Evolutionary conservation across 306 rosid genomes (phyloP).

Genomic region (Pyrus pyrifolia): DNA sequence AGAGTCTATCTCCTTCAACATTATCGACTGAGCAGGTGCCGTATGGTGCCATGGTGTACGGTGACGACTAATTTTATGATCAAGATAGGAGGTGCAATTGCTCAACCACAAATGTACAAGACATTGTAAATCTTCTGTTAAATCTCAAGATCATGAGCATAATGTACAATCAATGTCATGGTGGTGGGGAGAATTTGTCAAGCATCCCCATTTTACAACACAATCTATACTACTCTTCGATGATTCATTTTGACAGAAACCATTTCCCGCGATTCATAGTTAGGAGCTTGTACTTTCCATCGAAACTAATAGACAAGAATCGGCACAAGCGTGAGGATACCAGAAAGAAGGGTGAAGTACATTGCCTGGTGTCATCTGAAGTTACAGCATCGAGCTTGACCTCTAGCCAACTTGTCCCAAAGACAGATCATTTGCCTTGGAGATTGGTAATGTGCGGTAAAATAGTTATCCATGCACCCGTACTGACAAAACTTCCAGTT

Average conservation of each 20-base stretch:
- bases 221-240: neutral
- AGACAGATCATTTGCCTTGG: constrained; percentile 96
- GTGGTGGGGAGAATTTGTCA: neutral
- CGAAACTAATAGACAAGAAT: neutral
- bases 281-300: neutral
- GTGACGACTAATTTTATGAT: neutral
- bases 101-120: neutral
- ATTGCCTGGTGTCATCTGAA: constrained; percentile 44
- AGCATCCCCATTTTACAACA: constrained; percentile 1
- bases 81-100: neutral
- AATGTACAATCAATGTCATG: constrained; percentile 5
- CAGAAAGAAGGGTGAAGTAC: neutral
- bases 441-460: constrained; percentile 95
- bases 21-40: too few relatives aligned
- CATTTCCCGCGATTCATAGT: neutral
- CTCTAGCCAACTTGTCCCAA: constrained; percentile 79
- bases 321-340: neutral
- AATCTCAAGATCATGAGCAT: neutral
- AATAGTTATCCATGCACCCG: constrained; percentile 84
- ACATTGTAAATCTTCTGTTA: neutral
- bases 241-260: neutral
- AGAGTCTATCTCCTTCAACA: too few relatives aligned
- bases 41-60: neutral
- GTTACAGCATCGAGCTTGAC: constrained; percentile 82
- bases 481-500: constrained; percentile 99